Base-by-base conservation (phyloP, 1,139 yeast species). In the Zygotorulaspora mrakii region DNA sequence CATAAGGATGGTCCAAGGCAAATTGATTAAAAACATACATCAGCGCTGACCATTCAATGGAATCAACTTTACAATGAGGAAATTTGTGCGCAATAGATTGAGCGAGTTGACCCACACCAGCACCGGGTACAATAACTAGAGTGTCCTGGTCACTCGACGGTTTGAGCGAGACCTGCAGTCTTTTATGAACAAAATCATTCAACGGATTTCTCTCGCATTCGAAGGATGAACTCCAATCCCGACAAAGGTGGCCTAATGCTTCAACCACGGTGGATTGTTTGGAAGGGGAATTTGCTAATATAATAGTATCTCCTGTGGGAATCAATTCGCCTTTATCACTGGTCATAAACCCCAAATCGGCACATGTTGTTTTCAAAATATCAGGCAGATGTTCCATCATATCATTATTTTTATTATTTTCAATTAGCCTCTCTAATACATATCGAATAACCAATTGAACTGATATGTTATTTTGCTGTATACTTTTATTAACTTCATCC, bases 51-150 rank as follows among this genome's bases (percentile, higher is more conserved):
- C 72, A 74, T 55, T 87, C 96, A 14, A 85, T 72, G 0, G 91
- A 77, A 47, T 79, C 79, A 0, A 84, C 86, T 1, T 71, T 57
- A 69, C 2, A 48, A 2, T 41, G 12, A 9, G 61, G 56, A 17
- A 66, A 68, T 46, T 59, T 48, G 3, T 45, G 38, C 0, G 87
- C 73, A 17, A 83, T 50, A 47, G 77, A 82, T 55, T 79, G 80
- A 2, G 94, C 79, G 1, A 83, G 65, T 50, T 84, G 68, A 0
- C 94, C 94, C 30, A 82, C 66, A 0, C 95, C 95, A 1, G 88
- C 75, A 0, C 95, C 95, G 0, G 95, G 95, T 2, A 83, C 73
- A 3, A 85, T 59, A 1, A 83, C 69, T 14, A 74, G 57, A 0
- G 84, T 75, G 5, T 65, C 60, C 1, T 48, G 40, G 32, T 57